Evolutionary conservation across 257 asterid genomes (phyloP), one percentile per base, ranked within the genome.

Genomic region (Avicennia marina): DNA sequence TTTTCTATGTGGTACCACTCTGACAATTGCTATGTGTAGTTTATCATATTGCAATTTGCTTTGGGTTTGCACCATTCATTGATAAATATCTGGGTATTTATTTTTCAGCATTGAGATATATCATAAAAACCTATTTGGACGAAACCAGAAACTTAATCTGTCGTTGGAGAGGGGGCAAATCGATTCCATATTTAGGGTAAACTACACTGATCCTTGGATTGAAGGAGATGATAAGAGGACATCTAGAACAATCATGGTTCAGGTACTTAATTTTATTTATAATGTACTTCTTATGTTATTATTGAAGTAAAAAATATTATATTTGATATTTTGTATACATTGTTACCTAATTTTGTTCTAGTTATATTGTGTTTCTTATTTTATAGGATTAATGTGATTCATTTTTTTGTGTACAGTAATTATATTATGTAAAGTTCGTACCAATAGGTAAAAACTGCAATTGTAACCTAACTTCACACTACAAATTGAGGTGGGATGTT

Each of bases 151-250:
- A 73, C 85, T 93, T 55, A 93, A 93, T 75, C 77, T 93, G 51
- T 85, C 98, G n/a, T 41, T 88, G 58, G 97, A 93, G 84, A 79
- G 97, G 71, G 97, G 98, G 53, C 97, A 93, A 54, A 82, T 89
- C 49, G 97, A 88, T 60, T 93, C 97, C 44, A 77, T 85, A 68
- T 93, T 88, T 72, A 79, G 93, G 76, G 68, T 93, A 68, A 93
- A 88, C 72, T 89, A 86, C 68, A 86, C 90, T 16, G 97, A 85
- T 63, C 98, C 98, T 42, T 93, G 98, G 97, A 82, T 88, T 59
- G 95, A 93, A 75, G 98, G 98, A 62, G 98, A 93, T 67, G 97
- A 93, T 78, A 93, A 80, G 78, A 78, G 97, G 75, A 93, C 97
- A 58, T 88, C 95, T 62, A 85, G 98, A 75, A 72, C 98, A 65